A percentile compares a stretch with the other conserved stretches of the same genome.
Conservation (phyloP, 2,329 filamentous ascomycete genomes). For the Shiraia sp. region DNA sequence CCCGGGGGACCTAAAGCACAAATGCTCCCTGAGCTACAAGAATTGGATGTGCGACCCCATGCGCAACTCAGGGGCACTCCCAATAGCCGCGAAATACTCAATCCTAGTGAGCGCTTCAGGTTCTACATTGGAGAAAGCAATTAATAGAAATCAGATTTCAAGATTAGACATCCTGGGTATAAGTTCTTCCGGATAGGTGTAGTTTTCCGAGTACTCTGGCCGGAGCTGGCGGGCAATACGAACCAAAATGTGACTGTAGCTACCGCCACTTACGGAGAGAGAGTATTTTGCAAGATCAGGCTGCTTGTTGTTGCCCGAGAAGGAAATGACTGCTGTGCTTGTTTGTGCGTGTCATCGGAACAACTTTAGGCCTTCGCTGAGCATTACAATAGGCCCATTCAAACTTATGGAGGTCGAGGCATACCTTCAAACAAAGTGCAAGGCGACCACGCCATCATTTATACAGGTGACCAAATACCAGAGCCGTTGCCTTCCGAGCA, state of each 20-base stretch:
- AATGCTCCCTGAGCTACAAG: no score
- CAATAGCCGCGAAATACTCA: background rate
- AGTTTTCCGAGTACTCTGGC: slow-evolving; percentile 3
- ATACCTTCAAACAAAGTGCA: no score
- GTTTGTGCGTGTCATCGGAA: slow-evolving; percentile 9
- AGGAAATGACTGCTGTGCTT: slow-evolving; percentile 14
- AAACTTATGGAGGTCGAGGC: no score
- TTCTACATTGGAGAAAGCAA: no score
- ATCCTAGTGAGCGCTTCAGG: slow-evolving; percentile 3
- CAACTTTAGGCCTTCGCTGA: background rate
- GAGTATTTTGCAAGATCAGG: slow-evolving; percentile 1
- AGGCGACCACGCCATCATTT: no score
- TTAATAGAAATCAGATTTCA: slow-evolving; percentile 5
- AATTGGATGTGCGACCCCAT: no score
- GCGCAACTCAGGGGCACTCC: background rate
- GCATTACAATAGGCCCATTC: no score
- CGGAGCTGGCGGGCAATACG: background rate
- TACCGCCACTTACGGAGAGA: background rate
- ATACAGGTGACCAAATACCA: no score
- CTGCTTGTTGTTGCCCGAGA: slow-evolving; percentile 22
- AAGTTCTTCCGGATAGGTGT: slow-evolving; percentile 10
- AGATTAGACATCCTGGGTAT: background rate
- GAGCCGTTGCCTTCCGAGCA: no score
- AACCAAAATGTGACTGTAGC: slow-evolving; percentile 8
- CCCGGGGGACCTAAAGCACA: no score